phyloP scores from a whole-genome alignment of 208 protist genomes.

The Leishmania tropica region DNA sequence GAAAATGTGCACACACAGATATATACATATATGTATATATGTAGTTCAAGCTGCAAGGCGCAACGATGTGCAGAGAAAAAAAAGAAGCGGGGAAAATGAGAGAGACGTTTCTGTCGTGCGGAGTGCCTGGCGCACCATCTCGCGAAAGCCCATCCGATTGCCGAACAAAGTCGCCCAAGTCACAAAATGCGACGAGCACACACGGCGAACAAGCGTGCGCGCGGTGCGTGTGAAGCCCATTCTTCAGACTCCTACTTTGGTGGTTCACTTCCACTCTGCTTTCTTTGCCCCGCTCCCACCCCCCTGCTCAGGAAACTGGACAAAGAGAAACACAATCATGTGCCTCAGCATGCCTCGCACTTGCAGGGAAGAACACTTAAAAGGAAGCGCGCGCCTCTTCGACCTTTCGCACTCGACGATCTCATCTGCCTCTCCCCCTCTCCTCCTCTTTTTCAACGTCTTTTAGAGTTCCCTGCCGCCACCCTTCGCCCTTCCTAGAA shows the following conservation, averaged over 20 bases:
- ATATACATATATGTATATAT: not conserved
- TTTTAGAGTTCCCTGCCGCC: not conserved
- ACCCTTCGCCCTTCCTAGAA: not conserved
- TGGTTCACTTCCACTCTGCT: too few species aligned
- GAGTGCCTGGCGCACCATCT: not conserved
- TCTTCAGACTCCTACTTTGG: not conserved
- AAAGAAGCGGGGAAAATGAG: not conserved
- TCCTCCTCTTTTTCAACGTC: not conserved
- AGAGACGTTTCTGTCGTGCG: not conserved
- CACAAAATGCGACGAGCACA: not conserved
- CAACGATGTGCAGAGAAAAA: not conserved
- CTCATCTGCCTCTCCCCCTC: not conserved
- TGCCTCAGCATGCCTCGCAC: not conserved
- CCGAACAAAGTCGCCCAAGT: not conserved
- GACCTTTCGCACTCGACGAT: not conserved
- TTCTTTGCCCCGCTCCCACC: not conserved
- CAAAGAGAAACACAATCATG: not conserved
- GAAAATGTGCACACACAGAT: not conserved
- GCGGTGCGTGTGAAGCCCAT: constrained; percentile 3
- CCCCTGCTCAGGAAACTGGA: too few species aligned
- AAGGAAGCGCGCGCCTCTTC: not conserved
- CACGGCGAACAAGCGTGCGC: not conserved
- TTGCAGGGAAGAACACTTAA: not conserved
- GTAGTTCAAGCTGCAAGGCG: not conserved
- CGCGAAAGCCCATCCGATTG: not conserved